Evolutionary conservation across 2,329 filamentous ascomycete species (phyloP).

Genomic region (Helotiales sp.): DNA sequence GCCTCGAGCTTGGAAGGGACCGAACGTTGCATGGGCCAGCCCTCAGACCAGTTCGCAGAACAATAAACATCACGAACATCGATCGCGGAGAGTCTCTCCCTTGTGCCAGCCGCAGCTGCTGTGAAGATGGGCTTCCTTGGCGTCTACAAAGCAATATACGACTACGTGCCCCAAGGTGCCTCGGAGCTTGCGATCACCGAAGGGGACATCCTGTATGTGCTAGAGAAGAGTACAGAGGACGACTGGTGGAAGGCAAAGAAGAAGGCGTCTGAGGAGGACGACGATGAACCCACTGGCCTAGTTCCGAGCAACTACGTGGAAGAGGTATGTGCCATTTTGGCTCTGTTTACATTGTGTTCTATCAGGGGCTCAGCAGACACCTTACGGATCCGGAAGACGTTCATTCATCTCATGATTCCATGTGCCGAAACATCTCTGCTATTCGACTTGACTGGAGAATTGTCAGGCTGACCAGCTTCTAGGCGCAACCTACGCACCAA

Average conservation of each 20-base stretch:
- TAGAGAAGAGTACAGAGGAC: slow-evolving; percentile 71
- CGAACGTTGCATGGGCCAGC: slow-evolving; percentile 39
- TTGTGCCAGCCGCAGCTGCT: slow-evolving; percentile 18
- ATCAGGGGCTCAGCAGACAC: not conserved
- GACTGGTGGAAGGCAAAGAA: slow-evolving; percentile 76
- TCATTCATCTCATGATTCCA: not conserved
- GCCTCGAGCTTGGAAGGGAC: slow-evolving; percentile 33
- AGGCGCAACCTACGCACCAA: slow-evolving; percentile 69
- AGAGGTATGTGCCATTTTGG: slow-evolving; percentile 66
- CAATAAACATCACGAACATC: slow-evolving; percentile 31
- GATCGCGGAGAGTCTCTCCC: slow-evolving; percentile 26
- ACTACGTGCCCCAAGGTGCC: slow-evolving; percentile 86
- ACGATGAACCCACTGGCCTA: slow-evolving; percentile 46
- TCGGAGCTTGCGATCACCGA: slow-evolving; percentile 85
- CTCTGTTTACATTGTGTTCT: not conserved
- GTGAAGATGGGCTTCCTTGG: slow-evolving; percentile 84
- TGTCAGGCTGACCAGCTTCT: slow-evolving; percentile 24
- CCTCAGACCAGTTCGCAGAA: slow-evolving; percentile 34
- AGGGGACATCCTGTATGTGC: slow-evolving; percentile 85
- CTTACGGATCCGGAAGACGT: not conserved
- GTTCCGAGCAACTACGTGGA: slow-evolving; percentile 96
- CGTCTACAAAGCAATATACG: slow-evolving; percentile 88
- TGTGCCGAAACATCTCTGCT: not conserved
- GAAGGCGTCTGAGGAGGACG: slow-evolving; percentile 48
- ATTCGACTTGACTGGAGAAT: not conserved